Evolutionary conservation across 1,284 basidiomycete genomes (phyloP).

Genomic region (Puccinia hordei): DNA sequence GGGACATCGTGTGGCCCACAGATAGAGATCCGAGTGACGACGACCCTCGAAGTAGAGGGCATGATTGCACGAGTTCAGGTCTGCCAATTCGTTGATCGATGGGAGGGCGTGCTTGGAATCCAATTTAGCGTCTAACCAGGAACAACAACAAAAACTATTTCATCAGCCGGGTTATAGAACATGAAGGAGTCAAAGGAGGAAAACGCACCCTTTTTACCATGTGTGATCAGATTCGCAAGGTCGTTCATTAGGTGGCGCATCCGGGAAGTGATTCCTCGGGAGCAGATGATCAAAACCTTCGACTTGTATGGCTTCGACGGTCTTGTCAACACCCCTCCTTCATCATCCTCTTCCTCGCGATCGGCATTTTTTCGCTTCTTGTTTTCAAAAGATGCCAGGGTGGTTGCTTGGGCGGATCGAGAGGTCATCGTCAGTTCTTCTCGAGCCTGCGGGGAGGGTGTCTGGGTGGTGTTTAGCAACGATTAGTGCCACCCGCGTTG

Average conservation of each 20-base stretch:
- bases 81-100: constrained; percentile 92
- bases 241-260: constrained; percentile 98
- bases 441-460: too few relatives aligned
- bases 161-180: neutral
- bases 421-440: constrained; percentile 27
- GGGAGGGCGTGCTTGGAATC: constrained; percentile 95
- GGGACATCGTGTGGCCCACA: constrained; percentile 95
- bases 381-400: neutral
- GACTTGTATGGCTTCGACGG: constrained; percentile 62
- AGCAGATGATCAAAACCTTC: constrained; percentile 83
- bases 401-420: constrained; percentile 33
- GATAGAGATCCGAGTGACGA: constrained; percentile 89
- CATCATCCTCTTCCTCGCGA: neutral
- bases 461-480: neutral
- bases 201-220: constrained; percentile 85
- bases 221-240: constrained; percentile 83
- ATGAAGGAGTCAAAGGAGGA: constrained; percentile 1
- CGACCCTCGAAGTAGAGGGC: constrained; percentile 96
- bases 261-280: constrained; percentile 89
- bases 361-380: constrained; percentile 29
- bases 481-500: too few relatives aligned
- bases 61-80: constrained; percentile 98
- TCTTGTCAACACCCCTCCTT: neutral
- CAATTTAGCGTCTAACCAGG: constrained; percentile 78
- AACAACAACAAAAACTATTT: neutral